Evolutionary conservation across 2,329 filamentous ascomycete genomes (phyloP).

Genomic region (Xylariales sp.): DNA sequence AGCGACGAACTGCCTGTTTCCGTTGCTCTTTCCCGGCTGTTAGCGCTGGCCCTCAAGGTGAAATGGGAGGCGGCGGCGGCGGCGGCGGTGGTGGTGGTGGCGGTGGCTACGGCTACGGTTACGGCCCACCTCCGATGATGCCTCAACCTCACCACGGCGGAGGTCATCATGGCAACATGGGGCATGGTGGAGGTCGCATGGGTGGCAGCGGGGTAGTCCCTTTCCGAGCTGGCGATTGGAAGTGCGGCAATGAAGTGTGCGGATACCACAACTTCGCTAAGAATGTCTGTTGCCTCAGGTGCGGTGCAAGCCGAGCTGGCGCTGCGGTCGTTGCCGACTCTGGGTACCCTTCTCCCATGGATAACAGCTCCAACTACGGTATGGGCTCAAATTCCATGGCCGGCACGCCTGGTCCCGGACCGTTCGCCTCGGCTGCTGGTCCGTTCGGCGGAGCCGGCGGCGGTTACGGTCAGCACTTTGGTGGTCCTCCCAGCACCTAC

Average conservation of each 20-base stretch:
- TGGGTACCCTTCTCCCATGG: conserved; percentile 86
- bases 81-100: conserved; percentile 46
- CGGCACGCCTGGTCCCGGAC: conserved; percentile 72
- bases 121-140: conserved; percentile 75
- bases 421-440: conserved; percentile 65
- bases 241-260: conserved; percentile 94
- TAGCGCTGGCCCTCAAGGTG: conserved; percentile 60
- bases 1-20: conserved; percentile 97
- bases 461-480: conserved; percentile 75
- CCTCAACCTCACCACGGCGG: conserved; percentile 71
- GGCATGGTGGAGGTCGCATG: conserved; percentile 63
- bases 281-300: conserved; percentile 96
- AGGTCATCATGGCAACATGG: conserved; percentile 39
- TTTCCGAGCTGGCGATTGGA: conserved; percentile 98
- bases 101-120: conserved; percentile 49
- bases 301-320: conserved; percentile 88
- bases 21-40: conserved; percentile 97
- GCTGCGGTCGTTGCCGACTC: conserved; percentile 94
- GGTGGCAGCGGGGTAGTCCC: conserved; percentile 83
- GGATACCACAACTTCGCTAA: conserved; percentile 99
- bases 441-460: conserved; percentile 58
- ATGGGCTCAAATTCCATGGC: conserved; percentile 88
- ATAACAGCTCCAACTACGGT: conserved; percentile 73
- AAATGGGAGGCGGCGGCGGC: conserved; percentile 58
- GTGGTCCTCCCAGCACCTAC: conserved; percentile 82